Evolutionary conservation across 2,329 filamentous ascomycete genomes (phyloP).

Genomic region (Pleomassaria siparia): DNA sequence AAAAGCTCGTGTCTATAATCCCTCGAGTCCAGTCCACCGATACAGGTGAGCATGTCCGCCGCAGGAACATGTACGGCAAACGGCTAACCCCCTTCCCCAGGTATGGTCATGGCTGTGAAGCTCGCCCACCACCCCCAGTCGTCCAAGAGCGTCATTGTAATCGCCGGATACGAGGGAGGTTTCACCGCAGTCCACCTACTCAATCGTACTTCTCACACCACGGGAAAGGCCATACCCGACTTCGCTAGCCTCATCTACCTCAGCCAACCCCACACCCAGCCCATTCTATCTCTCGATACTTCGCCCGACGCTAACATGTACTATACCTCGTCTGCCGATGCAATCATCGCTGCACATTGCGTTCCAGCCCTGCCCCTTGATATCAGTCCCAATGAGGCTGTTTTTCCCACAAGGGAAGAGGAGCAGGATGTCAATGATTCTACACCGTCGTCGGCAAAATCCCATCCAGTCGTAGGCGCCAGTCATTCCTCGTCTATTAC

Average conservation of each 20-base stretch:
- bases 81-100: slow-evolving; percentile 51
- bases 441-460: neutral
- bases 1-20: slow-evolving; percentile 66
- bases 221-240: slow-evolving; percentile 47
- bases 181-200: slow-evolving; percentile 67
- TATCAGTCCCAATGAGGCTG: neutral
- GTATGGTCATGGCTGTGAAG: slow-evolving; percentile 86
- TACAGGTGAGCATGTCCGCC: slow-evolving; percentile 43
- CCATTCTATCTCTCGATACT: slow-evolving; percentile 67
- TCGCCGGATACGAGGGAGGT: slow-evolving; percentile 85
- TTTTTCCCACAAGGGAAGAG: neutral
- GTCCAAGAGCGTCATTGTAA: slow-evolving; percentile 57
- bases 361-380: slow-evolving; percentile 49
- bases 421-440: neutral
- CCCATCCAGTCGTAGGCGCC: neutral
- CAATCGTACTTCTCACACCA: slow-evolving; percentile 34
- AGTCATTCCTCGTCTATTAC: neutral
- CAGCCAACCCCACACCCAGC: slow-evolving; percentile 72
- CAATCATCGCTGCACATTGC: slow-evolving; percentile 74
- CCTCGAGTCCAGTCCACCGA: slow-evolving; percentile 46
- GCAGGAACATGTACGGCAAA: too few relatives aligned
- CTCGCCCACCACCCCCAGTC: slow-evolving; percentile 24
- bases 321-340: slow-evolving; percentile 81
- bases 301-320: slow-evolving; percentile 56
- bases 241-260: slow-evolving; percentile 60